A percentile compares a stretch with the other conserved stretches of the same genome.
Evolutionary conservation across 805 yeast species (phyloP).

Genomic region (Wickerhamiella vanderwaltii): DNA sequence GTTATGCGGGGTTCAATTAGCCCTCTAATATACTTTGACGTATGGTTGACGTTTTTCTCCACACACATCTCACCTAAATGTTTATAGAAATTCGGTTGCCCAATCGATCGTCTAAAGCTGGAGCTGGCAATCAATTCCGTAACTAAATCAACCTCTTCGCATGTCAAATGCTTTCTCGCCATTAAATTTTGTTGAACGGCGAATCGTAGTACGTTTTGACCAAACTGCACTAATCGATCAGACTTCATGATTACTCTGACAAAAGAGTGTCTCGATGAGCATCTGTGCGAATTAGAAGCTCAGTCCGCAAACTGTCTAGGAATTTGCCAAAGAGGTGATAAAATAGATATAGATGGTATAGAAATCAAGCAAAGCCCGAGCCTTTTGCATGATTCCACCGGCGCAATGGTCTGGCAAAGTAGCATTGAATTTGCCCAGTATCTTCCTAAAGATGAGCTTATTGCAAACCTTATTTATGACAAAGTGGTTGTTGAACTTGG

Average conservation of each 20-base stretch:
- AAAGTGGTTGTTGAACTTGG: constrained; percentile 19
- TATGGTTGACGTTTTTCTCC: background rate
- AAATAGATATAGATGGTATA: constrained; percentile 9
- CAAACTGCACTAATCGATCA: background rate
- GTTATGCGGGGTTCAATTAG: background rate
- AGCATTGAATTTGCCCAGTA: constrained; percentile 16
- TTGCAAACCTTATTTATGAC: background rate
- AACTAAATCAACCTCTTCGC: background rate
- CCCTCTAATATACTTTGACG: background rate
- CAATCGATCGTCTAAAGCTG: background rate
- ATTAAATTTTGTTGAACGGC: background rate
- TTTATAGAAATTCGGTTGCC: background rate
- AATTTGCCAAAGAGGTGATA: background rate
- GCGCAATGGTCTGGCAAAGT: constrained; percentile 21
- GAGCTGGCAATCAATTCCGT: background rate
- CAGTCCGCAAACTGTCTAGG: background rate
- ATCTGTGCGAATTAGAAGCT: constrained; percentile 12
- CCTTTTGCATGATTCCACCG: constrained; percentile 19
- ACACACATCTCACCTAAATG: background rate
- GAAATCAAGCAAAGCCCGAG: constrained; percentile 16
- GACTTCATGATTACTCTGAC: background rate
- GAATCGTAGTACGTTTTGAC: background rate
- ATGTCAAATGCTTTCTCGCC: background rate
- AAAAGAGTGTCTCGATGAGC: constrained; percentile 12
- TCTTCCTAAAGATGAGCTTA: constrained; percentile 1